Conservation (phyloP, 2,329 filamentous ascomycete species). For the Diplodia scrobiculata region DNA sequence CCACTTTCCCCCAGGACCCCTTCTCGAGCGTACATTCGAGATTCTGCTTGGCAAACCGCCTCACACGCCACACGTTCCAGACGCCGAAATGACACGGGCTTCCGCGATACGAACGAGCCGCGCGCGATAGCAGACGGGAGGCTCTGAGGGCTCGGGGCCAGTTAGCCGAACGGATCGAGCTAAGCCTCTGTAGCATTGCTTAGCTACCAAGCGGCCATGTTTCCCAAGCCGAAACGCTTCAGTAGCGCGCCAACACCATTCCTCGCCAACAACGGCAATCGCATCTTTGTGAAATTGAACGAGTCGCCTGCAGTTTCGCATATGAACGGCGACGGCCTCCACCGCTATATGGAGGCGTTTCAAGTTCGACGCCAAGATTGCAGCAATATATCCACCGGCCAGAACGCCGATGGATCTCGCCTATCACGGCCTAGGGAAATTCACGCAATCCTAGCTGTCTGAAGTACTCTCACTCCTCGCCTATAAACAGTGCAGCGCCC, state of each 20-base stretch:
- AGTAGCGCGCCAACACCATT: background rate
- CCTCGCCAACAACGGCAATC: background rate
- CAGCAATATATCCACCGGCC: constrained; percentile 20
- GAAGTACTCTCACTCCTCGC: background rate
- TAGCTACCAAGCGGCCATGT: constrained; percentile 2
- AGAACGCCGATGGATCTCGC: background rate
- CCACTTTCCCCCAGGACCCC: background rate
- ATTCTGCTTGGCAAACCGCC: constrained; percentile 10
- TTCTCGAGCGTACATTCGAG: constrained; percentile 5
- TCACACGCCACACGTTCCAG: constrained; percentile 10
- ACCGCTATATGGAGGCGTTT: constrained; percentile 20
- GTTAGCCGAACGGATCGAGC: background rate
- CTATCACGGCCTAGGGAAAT: background rate
- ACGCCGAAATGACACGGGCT: constrained; percentile 24
- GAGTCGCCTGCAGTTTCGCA: background rate
- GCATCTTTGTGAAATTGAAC: background rate
- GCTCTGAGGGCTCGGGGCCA: background rate
- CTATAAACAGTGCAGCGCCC: constrained; percentile 4
- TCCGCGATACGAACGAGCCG: constrained; percentile 1
- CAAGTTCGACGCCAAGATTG: constrained; percentile 13
- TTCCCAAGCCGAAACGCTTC: background rate
- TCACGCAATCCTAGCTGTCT: background rate
- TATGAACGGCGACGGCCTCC: background rate
- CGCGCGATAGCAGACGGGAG: constrained; percentile 1
- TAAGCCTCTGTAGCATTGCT: constrained; percentile 11